Percentiles rank a stretch among this genome's conserved stretches.
Evolutionary conservation across 2,329 filamentous ascomycete genomes (phyloP).

Genomic region (Ophiostoma pallidulum): DNA sequence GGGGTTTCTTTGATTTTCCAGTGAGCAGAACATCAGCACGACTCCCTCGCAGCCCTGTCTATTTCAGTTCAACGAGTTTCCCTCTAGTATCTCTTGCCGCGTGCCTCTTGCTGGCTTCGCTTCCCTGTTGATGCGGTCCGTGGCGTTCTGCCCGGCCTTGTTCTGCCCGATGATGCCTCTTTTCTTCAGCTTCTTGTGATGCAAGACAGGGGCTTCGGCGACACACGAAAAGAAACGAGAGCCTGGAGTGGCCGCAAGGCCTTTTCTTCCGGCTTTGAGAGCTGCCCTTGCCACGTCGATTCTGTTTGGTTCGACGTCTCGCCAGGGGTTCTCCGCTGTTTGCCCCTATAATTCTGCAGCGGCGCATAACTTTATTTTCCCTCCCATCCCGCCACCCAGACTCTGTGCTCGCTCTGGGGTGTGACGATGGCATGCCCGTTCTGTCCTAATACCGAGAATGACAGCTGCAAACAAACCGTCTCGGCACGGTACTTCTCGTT

Average conservation of each 20-base stretch:
- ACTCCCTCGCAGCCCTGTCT: neutral
- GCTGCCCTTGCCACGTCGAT: neutral
- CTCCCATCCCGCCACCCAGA: neutral
- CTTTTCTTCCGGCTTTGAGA: neutral
- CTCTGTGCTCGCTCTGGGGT: neutral
- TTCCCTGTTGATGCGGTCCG: too few relatives aligned
- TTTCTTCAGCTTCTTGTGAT: too few relatives aligned
- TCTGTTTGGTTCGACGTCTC: too few relatives aligned
- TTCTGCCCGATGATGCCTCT: too few relatives aligned
- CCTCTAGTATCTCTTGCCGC: neutral
- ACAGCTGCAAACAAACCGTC: constrained; percentile 11
- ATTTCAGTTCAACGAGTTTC: neutral
- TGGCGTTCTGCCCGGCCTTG: too few relatives aligned
- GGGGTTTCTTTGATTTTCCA: neutral
- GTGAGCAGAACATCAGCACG: neutral
- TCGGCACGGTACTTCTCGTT: constrained; percentile 6
- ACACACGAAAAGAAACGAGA: too few relatives aligned
- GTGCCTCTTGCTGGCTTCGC: neutral
- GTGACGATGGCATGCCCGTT: constrained; percentile 8
- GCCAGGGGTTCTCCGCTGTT: too few relatives aligned
- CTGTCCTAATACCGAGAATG: constrained; percentile 13
- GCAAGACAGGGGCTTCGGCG: too few relatives aligned
- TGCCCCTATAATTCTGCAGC: too few relatives aligned
- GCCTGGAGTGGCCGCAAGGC: too few relatives aligned
- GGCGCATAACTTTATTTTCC: constrained; percentile 3